Percentiles rank a stretch among this genome's conserved stretches.
These are phyloP conservation scores for Leccinum pachyderme DNA, from an alignment of 1,284 basidiomycete species.

Conservation along the genomic window DNA sequence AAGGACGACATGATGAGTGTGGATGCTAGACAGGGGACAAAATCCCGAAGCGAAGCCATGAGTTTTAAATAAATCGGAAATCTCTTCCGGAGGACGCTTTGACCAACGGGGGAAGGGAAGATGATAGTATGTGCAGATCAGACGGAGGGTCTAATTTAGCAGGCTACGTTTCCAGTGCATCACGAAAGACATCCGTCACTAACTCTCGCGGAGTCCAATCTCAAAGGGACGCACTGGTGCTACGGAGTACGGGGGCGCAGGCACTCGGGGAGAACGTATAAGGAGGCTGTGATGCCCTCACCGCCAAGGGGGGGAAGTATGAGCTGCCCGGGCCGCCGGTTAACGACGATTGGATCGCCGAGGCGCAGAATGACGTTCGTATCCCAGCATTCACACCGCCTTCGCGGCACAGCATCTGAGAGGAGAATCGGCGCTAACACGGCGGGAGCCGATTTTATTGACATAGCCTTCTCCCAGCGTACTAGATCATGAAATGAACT, in stretches of 20 bases:
- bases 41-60: slow-evolving; percentile 5
- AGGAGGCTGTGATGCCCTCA: slow-evolving; percentile 24
- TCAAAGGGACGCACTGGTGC: not conserved
- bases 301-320: slow-evolving; percentile 11
- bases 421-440: slow-evolving; percentile 6
- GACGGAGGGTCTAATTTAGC: slow-evolving; percentile 16
- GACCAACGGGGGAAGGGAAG: slow-evolving; percentile 5
- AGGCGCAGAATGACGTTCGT: slow-evolving; percentile 14
- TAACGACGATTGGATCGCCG: slow-evolving; percentile 1
- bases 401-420: slow-evolving; percentile 24
- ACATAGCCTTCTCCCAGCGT: slow-evolving; percentile 5
- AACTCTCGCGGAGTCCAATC: slow-evolving; percentile 12
- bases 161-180: slow-evolving; percentile 31
- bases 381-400: slow-evolving; percentile 21
- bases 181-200: slow-evolving; percentile 16
- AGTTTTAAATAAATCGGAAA: slow-evolving; percentile 25
- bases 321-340: not conserved
- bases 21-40: slow-evolving; percentile 4
- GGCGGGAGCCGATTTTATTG: not conserved
- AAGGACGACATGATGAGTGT: slow-evolving; percentile 19
- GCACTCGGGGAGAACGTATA: slow-evolving; percentile 4
- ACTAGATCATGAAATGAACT: not conserved
- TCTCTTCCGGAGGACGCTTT: slow-evolving; percentile 18
- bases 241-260: slow-evolving; percentile 3
- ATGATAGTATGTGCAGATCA: slow-evolving; percentile 24